Base-by-base conservation (phyloP, 306 rosid genomes). In the Mucuna pruriens region DNA sequence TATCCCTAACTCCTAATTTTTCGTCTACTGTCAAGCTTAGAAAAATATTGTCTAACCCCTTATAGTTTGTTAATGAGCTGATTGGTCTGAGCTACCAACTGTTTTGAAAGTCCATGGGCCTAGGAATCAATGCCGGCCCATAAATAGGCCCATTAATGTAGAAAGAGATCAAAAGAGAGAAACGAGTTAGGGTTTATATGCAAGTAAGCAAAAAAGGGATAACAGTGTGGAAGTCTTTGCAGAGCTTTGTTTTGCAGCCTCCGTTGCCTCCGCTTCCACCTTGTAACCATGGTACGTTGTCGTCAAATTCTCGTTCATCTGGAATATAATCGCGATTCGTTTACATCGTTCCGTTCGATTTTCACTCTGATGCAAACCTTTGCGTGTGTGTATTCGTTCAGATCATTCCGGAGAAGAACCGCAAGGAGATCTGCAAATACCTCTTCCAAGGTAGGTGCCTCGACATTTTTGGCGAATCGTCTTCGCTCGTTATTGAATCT, bases 371-470 rank as follows among this genome's bases (percentile, higher is more conserved):
- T 17, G 60, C 17, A 20, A 34, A 45, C 1, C 33, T 38, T 34
- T n/a, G 12, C 25, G 11, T 2, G 2, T 38, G 4, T 76, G 17
- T 9, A 6, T 44, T 15, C 55, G 6, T 75, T 54, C 82, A 91
- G 96, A 91, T 91, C 58, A 91, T 91, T 52, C 29, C 93, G 0
- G 96, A 89, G 90, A 91, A 91, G 73, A 91, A 91, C 26, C 90
- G 96, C 7, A 82, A 62, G 15, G 96, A 91, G 86, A 91, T 91
- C 81, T 89, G 88, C 88, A 91, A 91, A 33, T 88, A 91, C 88
- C 90, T 91, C 65, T 89, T 91, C 38, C 90, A 87, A 88, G 96
- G 96, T 89, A 86, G 89, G 93, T 86, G 1, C 22, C 39, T n/a
- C 44, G 3, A 12, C 2, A 1, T 12, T 9, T 44, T 2, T 7